Conservation (phyloP, 2,329 filamentous ascomycete species). For the Alternaria sp. region DNA sequence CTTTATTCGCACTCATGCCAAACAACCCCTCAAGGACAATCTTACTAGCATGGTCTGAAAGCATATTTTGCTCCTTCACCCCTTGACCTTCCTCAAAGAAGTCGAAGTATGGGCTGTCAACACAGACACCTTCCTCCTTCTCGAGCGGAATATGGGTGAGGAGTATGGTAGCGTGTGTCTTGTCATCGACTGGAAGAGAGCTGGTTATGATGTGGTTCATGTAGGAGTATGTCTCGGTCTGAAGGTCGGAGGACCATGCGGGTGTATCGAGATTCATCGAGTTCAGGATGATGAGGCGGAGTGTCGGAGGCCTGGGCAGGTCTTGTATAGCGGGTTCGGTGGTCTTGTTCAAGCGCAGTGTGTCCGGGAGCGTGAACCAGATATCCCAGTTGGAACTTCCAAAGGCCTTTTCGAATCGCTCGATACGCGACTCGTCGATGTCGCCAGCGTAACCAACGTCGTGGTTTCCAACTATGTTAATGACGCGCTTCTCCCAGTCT, state of each 20-base stretch:
- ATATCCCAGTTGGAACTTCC: slow-evolving; percentile 92
- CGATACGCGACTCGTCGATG: slow-evolving; percentile 74
- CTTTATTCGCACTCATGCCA: slow-evolving; percentile 70
- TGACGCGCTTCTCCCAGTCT: slow-evolving; percentile 75
- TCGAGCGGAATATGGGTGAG: slow-evolving; percentile 92
- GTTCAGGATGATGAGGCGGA: slow-evolving; percentile 87
- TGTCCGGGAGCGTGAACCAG: slow-evolving; percentile 60
- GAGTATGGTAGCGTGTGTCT: slow-evolving; percentile 77
- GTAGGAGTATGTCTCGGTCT: slow-evolving; percentile 79
- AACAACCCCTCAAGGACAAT: slow-evolving; percentile 84
- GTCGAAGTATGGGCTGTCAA: slow-evolving; percentile 81
- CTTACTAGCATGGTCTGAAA: slow-evolving; percentile 72
- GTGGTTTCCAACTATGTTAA: slow-evolving; percentile 94
- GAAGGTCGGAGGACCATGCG: slow-evolving; percentile 69
- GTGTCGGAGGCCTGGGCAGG: slow-evolving; percentile 61
- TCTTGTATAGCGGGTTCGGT: neutral
- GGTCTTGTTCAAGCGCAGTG: neutral
- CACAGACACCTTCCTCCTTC: slow-evolving; percentile 81
- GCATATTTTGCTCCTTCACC: slow-evolving; percentile 88
- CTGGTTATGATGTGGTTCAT: slow-evolving; percentile 71
- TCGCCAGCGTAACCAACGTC: slow-evolving; percentile 97
- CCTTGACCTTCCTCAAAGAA: slow-evolving; percentile 73
- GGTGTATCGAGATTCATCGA: slow-evolving; percentile 93
- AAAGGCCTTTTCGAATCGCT: slow-evolving; percentile 83
- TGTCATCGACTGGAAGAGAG: slow-evolving; percentile 65